These are phyloP conservation scores for Amanita rubescens DNA, from an alignment of 768 basidiomycete species.

Conservation along the genomic window DNA sequence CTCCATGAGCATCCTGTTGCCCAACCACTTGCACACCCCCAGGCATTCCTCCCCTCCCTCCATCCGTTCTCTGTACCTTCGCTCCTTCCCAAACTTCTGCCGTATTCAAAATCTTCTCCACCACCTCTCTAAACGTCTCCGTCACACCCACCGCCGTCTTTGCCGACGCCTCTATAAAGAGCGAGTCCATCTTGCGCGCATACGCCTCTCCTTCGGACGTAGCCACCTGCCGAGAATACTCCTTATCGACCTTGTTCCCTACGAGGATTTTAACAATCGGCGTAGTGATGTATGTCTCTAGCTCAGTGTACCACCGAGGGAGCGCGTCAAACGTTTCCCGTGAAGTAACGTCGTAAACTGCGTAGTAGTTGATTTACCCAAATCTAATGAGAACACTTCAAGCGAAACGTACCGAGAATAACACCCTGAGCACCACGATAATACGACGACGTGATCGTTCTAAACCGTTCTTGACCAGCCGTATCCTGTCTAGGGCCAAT, in stretches of 20 bases:
- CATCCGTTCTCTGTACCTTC: constrained; percentile 28
- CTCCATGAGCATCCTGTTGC: constrained; percentile 17
- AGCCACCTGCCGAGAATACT: constrained; percentile 84
- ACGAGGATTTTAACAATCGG: constrained; percentile 93
- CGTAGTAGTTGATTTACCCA: background rate
- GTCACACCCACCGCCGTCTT: constrained; percentile 84
- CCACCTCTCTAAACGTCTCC: constrained; percentile 67
- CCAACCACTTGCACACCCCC: constrained; percentile 43
- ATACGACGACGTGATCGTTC: constrained; percentile 92
- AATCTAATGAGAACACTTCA: background rate
- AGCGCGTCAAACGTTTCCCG: constrained; percentile 91
- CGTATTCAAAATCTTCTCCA: constrained; percentile 75
- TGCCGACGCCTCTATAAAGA: constrained; percentile 90
- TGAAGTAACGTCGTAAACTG: constrained; percentile 94
- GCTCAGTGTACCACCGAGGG: constrained; percentile 87
- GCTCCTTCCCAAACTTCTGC: constrained; percentile 66
- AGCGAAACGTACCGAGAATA: constrained; percentile 47
- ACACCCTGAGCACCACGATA: constrained; percentile 87
- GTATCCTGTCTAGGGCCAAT: constrained; percentile 71
- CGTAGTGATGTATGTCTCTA: constrained; percentile 85
- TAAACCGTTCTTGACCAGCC: constrained; percentile 94
- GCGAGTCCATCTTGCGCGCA: constrained; percentile 70
- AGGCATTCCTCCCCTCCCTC: constrained; percentile 40
- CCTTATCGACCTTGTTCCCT: constrained; percentile 94
- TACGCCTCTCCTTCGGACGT: constrained; percentile 73